Percentiles rank a stretch among this genome's conserved stretches.
Conservation (phyloP, 163 green algal genomes). For the Volvox carteri region DNA sequence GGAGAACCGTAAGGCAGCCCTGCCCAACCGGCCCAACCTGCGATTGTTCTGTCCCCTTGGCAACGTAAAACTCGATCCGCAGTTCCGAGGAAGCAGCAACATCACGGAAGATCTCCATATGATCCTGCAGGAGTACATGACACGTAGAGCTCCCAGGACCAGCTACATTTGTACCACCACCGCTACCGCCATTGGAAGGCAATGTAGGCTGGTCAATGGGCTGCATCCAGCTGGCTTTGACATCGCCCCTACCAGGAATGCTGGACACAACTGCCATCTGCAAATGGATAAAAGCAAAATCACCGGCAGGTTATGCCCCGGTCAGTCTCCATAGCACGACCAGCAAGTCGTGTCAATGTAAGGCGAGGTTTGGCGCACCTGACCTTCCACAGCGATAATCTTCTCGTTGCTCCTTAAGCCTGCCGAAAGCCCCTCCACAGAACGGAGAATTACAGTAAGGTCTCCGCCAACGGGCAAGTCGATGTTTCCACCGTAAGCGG, state of each 20-base stretch:
- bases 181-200: not conserved
- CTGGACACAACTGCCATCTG: slow-evolving; percentile 22
- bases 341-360: too few relatives aligned
- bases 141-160: not conserved
- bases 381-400: slow-evolving; percentile 35
- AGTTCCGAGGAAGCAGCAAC: slow-evolving; percentile 63
- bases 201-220: not conserved
- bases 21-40: not conserved
- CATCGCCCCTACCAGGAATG: not conserved
- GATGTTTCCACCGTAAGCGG: slow-evolving; percentile 28
- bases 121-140: not conserved
- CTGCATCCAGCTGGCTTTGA: slow-evolving; percentile 2
- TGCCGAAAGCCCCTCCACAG: slow-evolving; percentile 3
- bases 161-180: not conserved
- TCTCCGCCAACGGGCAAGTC: slow-evolving; percentile 51
- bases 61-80: slow-evolving; percentile 63
- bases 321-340: too few relatives aligned
- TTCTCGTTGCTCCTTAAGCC: slow-evolving; percentile 37
- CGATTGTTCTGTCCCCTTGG: slow-evolving; percentile 38
- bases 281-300: too few relatives aligned
- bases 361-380: too few relatives aligned
- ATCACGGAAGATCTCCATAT: slow-evolving; percentile 57
- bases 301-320: too few relatives aligned
- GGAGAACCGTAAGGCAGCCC: not conserved
- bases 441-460: slow-evolving; percentile 29